These are phyloP conservation scores for Torulaspora maleeae DNA, from an alignment of 805 yeast species.

Conservation along the genomic window DNA sequence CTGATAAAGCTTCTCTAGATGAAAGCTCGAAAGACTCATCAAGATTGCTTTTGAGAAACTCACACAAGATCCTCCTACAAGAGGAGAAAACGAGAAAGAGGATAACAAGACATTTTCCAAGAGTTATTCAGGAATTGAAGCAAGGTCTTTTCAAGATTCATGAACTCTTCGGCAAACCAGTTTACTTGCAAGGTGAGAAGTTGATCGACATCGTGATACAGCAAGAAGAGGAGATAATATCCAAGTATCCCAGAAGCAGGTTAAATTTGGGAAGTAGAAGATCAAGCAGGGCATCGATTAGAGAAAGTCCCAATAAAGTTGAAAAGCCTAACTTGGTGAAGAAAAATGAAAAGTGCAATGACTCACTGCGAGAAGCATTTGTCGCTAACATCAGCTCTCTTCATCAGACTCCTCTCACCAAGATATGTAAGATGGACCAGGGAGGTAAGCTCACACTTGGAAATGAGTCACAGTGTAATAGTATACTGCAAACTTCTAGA, in stretches of 20 bases:
- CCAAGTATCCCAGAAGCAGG: conserved; percentile 34
- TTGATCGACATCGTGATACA: conserved; percentile 27
- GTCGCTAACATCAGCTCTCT: neutral
- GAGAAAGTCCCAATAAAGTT: neutral
- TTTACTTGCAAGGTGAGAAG: conserved; percentile 29
- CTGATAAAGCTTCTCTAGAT: conserved; percentile 58
- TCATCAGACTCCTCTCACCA: conserved; percentile 14
- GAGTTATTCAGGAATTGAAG: conserved; percentile 49
- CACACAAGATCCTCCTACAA: conserved; percentile 69
- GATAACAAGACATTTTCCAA: conserved; percentile 65
- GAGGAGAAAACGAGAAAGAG: conserved; percentile 76
- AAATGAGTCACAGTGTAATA: conserved; percentile 5
- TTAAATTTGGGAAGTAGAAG: conserved; percentile 14
- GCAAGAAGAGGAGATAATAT: conserved; percentile 33
- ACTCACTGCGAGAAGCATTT: neutral
- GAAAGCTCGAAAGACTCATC: conserved; percentile 77
- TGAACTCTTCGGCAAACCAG: conserved; percentile 36
- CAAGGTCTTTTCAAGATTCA: conserved; percentile 48
- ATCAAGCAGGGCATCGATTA: neutral
- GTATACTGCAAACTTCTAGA: conserved; percentile 13
- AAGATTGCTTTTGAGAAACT: conserved; percentile 66
- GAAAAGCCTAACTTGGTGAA: neutral
- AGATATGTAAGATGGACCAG: neutral
- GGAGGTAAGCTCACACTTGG: neutral
- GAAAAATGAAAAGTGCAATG: neutral